These are phyloP conservation scores for Cadophora sp. DNA, from an alignment of 2,329 filamentous ascomycete species.

Conservation along the genomic window DNA sequence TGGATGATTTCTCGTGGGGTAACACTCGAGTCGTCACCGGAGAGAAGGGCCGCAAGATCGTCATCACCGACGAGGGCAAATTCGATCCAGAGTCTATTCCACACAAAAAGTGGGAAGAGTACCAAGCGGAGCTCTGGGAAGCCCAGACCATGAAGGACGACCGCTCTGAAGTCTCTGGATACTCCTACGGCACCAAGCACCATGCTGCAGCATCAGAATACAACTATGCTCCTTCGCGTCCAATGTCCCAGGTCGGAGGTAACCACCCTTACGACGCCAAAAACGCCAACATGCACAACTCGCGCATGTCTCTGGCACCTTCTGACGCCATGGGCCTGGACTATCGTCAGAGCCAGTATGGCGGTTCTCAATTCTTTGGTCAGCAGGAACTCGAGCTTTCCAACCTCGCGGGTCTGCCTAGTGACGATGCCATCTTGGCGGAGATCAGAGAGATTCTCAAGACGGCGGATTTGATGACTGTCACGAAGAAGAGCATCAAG, in stretches of 20 bases:
- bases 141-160: slow-evolving; percentile 77
- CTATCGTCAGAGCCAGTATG: slow-evolving; percentile 50
- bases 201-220: slow-evolving; percentile 69
- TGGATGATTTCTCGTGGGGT: slow-evolving; percentile 99
- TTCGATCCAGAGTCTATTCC: slow-evolving; percentile 94
- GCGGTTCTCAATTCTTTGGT: slow-evolving; percentile 57
- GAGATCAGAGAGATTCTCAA: slow-evolving; percentile 95
- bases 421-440: slow-evolving; percentile 86
- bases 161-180: slow-evolving; percentile 88
- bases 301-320: slow-evolving; percentile 81
- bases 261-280: slow-evolving; percentile 42
- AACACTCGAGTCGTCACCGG: slow-evolving; percentile 97
- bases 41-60: slow-evolving; percentile 88
- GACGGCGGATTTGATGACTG: slow-evolving; percentile 93
- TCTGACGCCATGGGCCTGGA: slow-evolving; percentile 64
- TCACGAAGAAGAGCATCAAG: slow-evolving; percentile 99
- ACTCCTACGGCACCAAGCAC: slow-evolving; percentile 91
- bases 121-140: slow-evolving; percentile 97
- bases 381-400: slow-evolving; percentile 75
- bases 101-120: slow-evolving; percentile 99
- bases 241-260: slow-evolving; percentile 49
- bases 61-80: slow-evolving; percentile 96
- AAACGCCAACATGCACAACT: slow-evolving; percentile 49
- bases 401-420: slow-evolving; percentile 76
- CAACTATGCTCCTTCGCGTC: slow-evolving; percentile 62